Evolutionary conservation across 257 asterid species (phyloP).

Genomic region (Echium plantagineum): DNA sequence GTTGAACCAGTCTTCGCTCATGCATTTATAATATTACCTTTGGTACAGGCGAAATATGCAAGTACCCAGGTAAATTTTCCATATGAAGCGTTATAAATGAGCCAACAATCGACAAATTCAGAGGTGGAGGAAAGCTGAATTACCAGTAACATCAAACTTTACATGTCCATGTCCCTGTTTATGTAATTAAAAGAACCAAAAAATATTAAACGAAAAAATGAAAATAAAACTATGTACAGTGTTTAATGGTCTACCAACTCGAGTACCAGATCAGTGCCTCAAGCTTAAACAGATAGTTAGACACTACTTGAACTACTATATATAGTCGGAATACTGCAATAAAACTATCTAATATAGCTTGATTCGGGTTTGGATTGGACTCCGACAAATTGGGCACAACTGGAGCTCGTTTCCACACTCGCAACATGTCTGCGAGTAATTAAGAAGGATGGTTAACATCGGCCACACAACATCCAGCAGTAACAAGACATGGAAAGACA

Average conservation of each 20-base stretch:
- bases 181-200: too few species aligned
- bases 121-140: too few species aligned
- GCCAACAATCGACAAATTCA: too few species aligned
- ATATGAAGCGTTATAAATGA: too few species aligned
- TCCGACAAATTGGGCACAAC: slow-evolving; percentile 73
- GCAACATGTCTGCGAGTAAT: slow-evolving; percentile 49
- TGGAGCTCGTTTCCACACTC: slow-evolving; percentile 61
- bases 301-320: background rate
- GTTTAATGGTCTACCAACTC: too few species aligned
- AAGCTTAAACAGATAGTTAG: too few species aligned
- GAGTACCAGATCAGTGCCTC: background rate
- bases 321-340: slow-evolving; percentile 1
- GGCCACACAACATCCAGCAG: background rate
- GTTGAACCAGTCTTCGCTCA: too few species aligned
- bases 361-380: slow-evolving; percentile 55
- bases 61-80: too few species aligned
- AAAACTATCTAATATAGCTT: slow-evolving; percentile 47
- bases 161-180: background rate
- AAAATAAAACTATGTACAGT: background rate
- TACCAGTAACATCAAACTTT: background rate
- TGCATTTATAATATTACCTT: too few species aligned
- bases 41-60: too few species aligned
- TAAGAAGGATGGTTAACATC: background rate
- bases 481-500: too few species aligned
- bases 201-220: too few species aligned